Percentiles rank a stretch among this genome's conserved stretches.
Evolutionary conservation across 305 asterid species (phyloP).

Genomic region (Fraxinus latifolia): DNA sequence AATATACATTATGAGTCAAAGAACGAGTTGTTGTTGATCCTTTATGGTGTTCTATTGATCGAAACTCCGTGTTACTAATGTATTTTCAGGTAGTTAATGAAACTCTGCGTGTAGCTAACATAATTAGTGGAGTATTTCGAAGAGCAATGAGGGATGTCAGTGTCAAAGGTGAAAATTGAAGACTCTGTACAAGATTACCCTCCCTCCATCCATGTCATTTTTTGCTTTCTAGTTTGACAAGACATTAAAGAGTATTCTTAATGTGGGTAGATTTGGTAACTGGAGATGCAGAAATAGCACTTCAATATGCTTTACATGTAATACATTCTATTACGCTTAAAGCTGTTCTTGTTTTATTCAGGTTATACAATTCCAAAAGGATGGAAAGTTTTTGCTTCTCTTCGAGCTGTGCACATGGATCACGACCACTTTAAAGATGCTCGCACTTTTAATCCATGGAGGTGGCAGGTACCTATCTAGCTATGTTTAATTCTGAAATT

Average conservation of each 20-base stretch:
- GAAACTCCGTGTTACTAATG: background rate
- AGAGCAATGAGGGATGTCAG: constrained; percentile 74
- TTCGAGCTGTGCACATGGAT: constrained; percentile 86
- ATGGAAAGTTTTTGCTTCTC: constrained; percentile 75
- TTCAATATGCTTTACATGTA: background rate
- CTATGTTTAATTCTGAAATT: too few relatives aligned
- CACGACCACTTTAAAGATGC: constrained; percentile 76
- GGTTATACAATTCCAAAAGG: constrained; percentile 90
- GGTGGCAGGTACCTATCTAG: constrained; percentile 66
- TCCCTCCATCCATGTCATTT: background rate
- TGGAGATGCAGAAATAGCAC: background rate
- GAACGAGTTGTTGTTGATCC: background rate
- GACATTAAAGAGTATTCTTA: background rate
- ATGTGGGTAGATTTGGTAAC: background rate
- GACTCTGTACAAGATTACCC: too few relatives aligned
- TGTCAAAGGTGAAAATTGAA: constrained; percentile 52
- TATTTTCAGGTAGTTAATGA: constrained; percentile 74
- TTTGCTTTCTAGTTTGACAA: background rate
- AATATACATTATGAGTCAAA: background rate
- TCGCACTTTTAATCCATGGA: constrained; percentile 88
- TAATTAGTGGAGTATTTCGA: constrained; percentile 89
- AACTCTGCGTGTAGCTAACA: constrained; percentile 78
- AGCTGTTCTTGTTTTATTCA: background rate
- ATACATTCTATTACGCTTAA: background rate
- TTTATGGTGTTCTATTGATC: background rate